These are phyloP conservation scores for Fusarium aywerte DNA, from an alignment of 2,329 filamentous ascomycete genomes.

Conservation along the genomic window DNA sequence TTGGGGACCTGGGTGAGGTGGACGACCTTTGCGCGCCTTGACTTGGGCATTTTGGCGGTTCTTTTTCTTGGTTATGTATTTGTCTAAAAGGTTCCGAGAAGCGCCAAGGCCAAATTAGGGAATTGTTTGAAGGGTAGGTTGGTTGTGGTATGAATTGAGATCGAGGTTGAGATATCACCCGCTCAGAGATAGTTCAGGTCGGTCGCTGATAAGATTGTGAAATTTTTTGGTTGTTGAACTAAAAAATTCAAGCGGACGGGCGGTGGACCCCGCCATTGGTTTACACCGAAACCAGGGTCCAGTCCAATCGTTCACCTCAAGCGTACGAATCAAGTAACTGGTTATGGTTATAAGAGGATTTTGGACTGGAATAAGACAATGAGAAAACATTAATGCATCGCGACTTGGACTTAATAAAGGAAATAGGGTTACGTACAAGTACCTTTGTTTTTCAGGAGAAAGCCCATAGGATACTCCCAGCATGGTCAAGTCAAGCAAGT, in stretches of 20 bases:
- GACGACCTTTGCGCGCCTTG: constrained; percentile 89
- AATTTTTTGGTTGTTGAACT: constrained; percentile 46
- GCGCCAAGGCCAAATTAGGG: neutral
- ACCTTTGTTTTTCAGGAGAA: too few species aligned
- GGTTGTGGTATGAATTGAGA: constrained; percentile 10
- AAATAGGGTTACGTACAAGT: too few species aligned
- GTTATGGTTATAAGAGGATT: neutral
- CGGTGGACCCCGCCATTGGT: constrained; percentile 46
- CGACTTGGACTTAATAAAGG: neutral
- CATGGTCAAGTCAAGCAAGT: neutral
- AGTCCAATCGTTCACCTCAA: constrained; percentile 24
- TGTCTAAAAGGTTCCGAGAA: neutral
- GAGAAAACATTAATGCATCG: neutral
- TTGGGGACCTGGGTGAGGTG: constrained; percentile 92
- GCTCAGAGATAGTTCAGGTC: constrained; percentile 11
- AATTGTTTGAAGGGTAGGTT: neutral
- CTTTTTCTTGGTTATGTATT: neutral
- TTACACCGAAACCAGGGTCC: constrained; percentile 39
- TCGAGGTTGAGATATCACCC: constrained; percentile 18
- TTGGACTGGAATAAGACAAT: neutral
- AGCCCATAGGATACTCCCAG: neutral
- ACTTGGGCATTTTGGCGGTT: constrained; percentile 82
- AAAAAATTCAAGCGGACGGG: constrained; percentile 41
- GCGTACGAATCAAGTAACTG: constrained; percentile 17
- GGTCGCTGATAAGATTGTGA: constrained; percentile 49